Evolutionary conservation across 2,329 filamentous ascomycete species (phyloP).

Genomic region (Beauveria medogensis): DNA sequence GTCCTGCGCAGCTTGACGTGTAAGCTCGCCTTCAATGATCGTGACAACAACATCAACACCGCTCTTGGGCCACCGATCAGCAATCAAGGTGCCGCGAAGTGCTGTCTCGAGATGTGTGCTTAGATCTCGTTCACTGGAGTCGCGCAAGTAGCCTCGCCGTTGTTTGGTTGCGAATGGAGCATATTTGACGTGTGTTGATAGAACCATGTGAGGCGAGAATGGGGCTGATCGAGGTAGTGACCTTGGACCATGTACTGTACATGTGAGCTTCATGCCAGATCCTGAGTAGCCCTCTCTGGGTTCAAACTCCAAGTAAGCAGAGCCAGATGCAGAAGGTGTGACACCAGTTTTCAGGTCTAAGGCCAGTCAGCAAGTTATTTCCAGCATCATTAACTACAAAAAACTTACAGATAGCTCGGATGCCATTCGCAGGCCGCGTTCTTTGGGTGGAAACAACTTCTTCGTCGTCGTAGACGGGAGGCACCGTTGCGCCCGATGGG

Average conservation of each 20-base stretch:
- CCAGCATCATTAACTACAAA: not conserved
- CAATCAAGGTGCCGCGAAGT: slow-evolving; percentile 80
- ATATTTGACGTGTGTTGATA: slow-evolving; percentile 93
- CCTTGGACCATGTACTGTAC: slow-evolving; percentile 86
- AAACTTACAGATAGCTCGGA: slow-evolving; percentile 51
- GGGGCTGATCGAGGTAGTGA: slow-evolving; percentile 82
- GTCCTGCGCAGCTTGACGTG: slow-evolving; percentile 43
- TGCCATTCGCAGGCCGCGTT: slow-evolving; percentile 56
- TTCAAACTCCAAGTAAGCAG: slow-evolving; percentile 71
- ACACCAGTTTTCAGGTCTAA: slow-evolving; percentile 84
- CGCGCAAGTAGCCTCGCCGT: slow-evolving; percentile 77
- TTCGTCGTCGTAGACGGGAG: slow-evolving; percentile 60
- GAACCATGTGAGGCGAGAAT: slow-evolving; percentile 85
- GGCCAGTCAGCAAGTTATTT: slow-evolving; percentile 9
- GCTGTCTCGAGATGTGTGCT: slow-evolving; percentile 88
- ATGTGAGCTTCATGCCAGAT: slow-evolving; percentile 80
- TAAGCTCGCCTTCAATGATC: slow-evolving; percentile 87
- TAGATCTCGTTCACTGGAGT: slow-evolving; percentile 79
- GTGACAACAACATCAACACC: slow-evolving; percentile 93
- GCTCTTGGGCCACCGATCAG: slow-evolving; percentile 96
- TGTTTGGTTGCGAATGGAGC: slow-evolving; percentile 84
- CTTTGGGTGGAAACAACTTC: slow-evolving; percentile 37
- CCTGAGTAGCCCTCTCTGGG: slow-evolving; percentile 37
- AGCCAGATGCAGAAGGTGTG: slow-evolving; percentile 87
- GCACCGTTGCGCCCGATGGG: slow-evolving; percentile 65